Conservation (phyloP, 2,329 filamentous ascomycete species). For the Talaromyces sp. region DNA sequence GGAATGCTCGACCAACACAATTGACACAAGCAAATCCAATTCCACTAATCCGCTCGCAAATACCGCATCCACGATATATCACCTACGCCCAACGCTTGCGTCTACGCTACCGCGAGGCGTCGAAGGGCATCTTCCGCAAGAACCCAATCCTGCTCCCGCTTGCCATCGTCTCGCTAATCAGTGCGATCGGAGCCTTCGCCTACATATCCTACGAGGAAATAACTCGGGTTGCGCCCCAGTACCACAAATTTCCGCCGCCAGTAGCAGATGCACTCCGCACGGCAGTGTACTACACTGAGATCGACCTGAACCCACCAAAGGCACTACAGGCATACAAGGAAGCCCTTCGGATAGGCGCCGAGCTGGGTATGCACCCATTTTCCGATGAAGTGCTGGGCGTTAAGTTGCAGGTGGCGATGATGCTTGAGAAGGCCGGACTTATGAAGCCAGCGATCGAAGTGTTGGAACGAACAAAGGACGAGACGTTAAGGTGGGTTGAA, state of each 20-base stretch:
- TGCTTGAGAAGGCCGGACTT: constrained; percentile 77
- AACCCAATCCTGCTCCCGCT: constrained; percentile 47
- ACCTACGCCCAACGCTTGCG: constrained; percentile 34
- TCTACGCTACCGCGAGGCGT: constrained; percentile 39
- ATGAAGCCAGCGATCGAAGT: constrained; percentile 73
- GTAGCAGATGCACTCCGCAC: constrained; percentile 68
- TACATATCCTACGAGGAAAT: constrained; percentile 50
- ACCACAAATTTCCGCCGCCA: constrained; percentile 47
- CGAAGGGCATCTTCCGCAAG: constrained; percentile 45
- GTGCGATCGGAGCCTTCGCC: constrained; percentile 37
- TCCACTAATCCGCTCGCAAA: neutral
- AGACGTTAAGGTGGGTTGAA: constrained; percentile 58
- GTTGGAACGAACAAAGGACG: constrained; percentile 72
- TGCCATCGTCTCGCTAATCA: constrained; percentile 43
- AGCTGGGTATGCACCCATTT: constrained; percentile 80
- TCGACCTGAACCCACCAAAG: constrained; percentile 70
- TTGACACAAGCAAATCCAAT: constrained; percentile 7
- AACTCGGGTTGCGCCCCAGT: constrained; percentile 44
- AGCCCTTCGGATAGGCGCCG: constrained; percentile 72
- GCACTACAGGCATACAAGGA: constrained; percentile 83
- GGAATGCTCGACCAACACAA: constrained; percentile 18
- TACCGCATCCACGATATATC: constrained; percentile 24
- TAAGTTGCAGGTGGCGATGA: constrained; percentile 75
- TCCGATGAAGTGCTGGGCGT: constrained; percentile 90
- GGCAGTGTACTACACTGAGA: constrained; percentile 84